phyloP scores from a whole-genome alignment of 192 early-diverging fungal species.

The Entomortierella chlamydospora region DNA sequence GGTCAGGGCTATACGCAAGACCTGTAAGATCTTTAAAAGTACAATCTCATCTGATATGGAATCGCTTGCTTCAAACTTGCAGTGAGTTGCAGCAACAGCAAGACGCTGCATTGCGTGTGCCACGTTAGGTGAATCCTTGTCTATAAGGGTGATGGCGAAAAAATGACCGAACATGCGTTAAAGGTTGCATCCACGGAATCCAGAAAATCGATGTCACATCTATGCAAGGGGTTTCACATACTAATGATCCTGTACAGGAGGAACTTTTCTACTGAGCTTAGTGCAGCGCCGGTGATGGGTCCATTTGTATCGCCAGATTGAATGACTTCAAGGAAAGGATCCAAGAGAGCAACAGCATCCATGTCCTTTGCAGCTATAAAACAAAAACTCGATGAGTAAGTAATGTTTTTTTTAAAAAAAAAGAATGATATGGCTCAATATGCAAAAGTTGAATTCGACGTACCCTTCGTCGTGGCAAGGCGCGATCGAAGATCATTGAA shows the following conservation, averaged over 20 bases:
- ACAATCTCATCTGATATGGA: slow-evolving; percentile 95
- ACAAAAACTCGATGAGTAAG: background rate
- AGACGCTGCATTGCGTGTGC: slow-evolving; percentile 75
- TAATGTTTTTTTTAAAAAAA: too few relatives aligned
- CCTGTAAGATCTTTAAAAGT: slow-evolving; percentile 86
- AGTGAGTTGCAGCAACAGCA: slow-evolving; percentile 89
- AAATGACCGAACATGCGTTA: background rate
- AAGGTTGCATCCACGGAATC: background rate
- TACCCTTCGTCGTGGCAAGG: slow-evolving; percentile 64
- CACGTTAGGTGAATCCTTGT: slow-evolving; percentile 73
- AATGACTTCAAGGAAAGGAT: slow-evolving; percentile 95
- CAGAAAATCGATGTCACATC: background rate
- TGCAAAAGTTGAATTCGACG: background rate
- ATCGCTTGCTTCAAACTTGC: slow-evolving; percentile 96
- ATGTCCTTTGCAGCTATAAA: slow-evolving; percentile 68
- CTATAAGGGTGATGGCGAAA: slow-evolving; percentile 12
- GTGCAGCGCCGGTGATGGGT: slow-evolving; percentile 92
- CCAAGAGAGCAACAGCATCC: slow-evolving; percentile 79
- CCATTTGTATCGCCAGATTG: slow-evolving; percentile 93
- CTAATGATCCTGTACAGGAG: slow-evolving; percentile 83
- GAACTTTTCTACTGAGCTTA: slow-evolving; percentile 91
- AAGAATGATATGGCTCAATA: background rate
- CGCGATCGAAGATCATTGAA: slow-evolving; percentile 73
- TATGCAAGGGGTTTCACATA: slow-evolving; percentile 8
- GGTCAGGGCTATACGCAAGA: slow-evolving; percentile 80